These are phyloP conservation scores for Capsicum pubescens DNA, from an alignment of 257 asterid species.

Conservation along the genomic window DNA sequence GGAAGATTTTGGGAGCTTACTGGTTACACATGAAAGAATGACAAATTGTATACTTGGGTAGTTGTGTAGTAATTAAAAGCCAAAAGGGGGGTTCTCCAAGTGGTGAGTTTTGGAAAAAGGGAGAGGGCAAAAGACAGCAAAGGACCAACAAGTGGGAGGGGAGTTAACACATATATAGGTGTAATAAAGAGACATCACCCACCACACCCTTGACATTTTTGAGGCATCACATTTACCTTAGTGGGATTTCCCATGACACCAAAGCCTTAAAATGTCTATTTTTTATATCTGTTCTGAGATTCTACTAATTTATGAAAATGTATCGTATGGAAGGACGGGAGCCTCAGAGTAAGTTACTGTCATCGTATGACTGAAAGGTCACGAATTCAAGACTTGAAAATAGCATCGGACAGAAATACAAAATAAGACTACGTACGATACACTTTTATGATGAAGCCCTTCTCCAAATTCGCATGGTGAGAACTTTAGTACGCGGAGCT, in stretches of 20 bases:
- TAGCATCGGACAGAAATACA: no score
- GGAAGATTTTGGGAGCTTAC: neutral
- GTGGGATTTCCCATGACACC: neutral
- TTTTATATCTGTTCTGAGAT: neutral
- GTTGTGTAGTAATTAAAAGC: constrained; percentile 26
- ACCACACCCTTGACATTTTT: constrained; percentile 45
- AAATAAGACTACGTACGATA: no score
- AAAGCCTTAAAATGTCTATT: neutral
- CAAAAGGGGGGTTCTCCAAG: constrained; percentile 24
- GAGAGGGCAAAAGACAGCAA: constrained; percentile 40
- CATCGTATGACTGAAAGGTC: no score
- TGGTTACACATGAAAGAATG: constrained; percentile 26
- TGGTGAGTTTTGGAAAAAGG: constrained; percentile 44
- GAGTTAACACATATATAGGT: constrained; percentile 30
- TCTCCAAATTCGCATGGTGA: no score
- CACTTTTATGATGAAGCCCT: no score
- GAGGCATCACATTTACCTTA: neutral
- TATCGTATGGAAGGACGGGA: no score
- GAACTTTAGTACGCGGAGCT: no score
- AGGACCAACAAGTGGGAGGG: constrained; percentile 76
- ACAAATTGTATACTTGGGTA: neutral
- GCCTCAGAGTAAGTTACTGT: no score
- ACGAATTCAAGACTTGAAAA: no score
- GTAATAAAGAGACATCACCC: constrained; percentile 46
- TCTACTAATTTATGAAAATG: neutral